These are phyloP conservation scores for Pichia ethanolica DNA, from an alignment of 805 yeast species.

Conservation along the genomic window DNA sequence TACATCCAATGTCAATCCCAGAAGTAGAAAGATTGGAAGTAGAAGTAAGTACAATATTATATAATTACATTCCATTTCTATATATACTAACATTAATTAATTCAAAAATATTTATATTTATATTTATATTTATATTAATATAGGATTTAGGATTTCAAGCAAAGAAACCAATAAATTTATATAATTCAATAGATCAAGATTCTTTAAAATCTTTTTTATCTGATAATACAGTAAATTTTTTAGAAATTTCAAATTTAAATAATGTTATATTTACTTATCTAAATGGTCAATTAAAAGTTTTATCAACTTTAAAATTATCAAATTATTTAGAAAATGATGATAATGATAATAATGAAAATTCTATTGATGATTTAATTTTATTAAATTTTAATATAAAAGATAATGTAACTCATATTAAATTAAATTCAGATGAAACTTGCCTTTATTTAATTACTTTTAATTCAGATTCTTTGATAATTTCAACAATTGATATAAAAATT, in stretches of 20 bases:
- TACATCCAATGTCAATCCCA: constrained; percentile 6
- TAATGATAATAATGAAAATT: not conserved
- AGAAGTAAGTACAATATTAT: constrained; percentile 16
- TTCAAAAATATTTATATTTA: not conserved
- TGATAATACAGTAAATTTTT: constrained; percentile 9
- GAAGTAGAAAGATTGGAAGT: constrained; percentile 14
- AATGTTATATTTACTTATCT: constrained; percentile 18
- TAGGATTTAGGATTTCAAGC: constrained; percentile 28
- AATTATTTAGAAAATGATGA: constrained; percentile 12
- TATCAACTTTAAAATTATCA: constrained; percentile 15
- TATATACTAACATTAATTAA: not conserved
- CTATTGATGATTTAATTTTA: not conserved
- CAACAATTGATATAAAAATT: constrained; percentile 1
- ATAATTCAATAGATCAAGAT: constrained; percentile 3
- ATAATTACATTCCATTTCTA: not conserved
- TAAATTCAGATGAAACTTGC: constrained; percentile 17
- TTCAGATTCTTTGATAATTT: not conserved
- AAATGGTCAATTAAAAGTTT: constrained; percentile 13
- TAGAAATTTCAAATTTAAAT: constrained; percentile 17
- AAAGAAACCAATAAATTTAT: constrained; percentile 20
- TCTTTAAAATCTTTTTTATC: not conserved
- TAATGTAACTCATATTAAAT: constrained; percentile 15
- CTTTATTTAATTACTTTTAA: constrained; percentile 8
- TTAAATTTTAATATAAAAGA: not conserved
- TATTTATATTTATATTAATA: not conserved